Evolutionary conservation across 352 stramenopile species (phyloP).

Genomic region (Phytophthora macrochlamydospora): DNA sequence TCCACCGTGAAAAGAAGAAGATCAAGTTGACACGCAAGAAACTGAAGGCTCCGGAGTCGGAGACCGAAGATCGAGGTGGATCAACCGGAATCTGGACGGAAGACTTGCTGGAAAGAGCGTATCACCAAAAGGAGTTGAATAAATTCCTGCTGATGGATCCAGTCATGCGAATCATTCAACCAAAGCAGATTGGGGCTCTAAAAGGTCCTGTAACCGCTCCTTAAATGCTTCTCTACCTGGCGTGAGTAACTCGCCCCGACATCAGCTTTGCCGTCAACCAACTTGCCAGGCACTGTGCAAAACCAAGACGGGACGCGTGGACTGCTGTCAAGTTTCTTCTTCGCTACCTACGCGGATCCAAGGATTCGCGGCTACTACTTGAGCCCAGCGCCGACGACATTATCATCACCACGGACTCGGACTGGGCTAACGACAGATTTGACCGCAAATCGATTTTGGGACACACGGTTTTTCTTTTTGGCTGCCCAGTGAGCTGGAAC

Average conservation of each 20-base stretch:
- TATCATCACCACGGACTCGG: constrained; percentile 13
- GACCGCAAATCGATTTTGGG: constrained; percentile 27
- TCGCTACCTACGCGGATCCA: neutral
- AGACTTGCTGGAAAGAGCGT: too few relatives aligned
- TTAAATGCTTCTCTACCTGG: constrained; percentile 1
- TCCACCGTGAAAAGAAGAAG: too few relatives aligned
- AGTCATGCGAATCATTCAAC: too few relatives aligned
- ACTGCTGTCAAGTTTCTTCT: neutral
- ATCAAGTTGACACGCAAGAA: too few relatives aligned
- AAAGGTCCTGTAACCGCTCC: too few relatives aligned
- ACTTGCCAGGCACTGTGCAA: neutral
- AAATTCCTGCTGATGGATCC: too few relatives aligned
- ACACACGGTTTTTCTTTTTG: constrained; percentile 16
- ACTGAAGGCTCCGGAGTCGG: too few relatives aligned
- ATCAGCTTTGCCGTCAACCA: constrained; percentile 8
- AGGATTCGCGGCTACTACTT: neutral
- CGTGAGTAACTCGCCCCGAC: neutral
- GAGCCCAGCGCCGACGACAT: neutral
- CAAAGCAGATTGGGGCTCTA: too few relatives aligned
- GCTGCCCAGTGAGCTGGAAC: constrained; percentile 13
- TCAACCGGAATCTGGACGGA: too few relatives aligned
- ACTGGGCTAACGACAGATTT: constrained; percentile 19
- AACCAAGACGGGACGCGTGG: neutral
- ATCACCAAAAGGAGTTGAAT: too few relatives aligned
- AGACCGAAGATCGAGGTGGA: too few relatives aligned